Evolutionary conservation across 2,329 filamentous ascomycete species (phyloP).

Genomic region (Venturia effusa): DNA sequence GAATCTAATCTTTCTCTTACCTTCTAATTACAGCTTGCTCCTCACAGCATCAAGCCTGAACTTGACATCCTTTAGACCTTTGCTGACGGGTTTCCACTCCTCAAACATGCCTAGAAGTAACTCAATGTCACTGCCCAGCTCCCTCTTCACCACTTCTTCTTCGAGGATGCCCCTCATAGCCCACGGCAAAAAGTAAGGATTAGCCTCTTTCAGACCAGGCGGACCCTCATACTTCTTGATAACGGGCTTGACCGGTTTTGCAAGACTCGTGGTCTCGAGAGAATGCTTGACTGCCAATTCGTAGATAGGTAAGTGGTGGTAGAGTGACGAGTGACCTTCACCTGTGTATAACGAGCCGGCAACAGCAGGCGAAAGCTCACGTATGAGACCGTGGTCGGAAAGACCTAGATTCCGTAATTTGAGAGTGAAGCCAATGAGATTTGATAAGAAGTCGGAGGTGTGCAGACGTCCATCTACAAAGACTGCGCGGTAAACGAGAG

Average conservation of each 20-base stretch:
- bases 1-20: neutral
- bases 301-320: constrained; percentile 82
- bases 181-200: constrained; percentile 89
- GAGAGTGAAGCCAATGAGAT: constrained; percentile 83
- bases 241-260: constrained; percentile 15
- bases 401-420: constrained; percentile 91
- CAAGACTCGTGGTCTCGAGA: constrained; percentile 28
- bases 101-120: constrained; percentile 82
- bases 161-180: constrained; percentile 89
- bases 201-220: constrained; percentile 38
- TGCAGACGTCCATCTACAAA: constrained; percentile 91
- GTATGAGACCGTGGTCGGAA: constrained; percentile 83
- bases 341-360: constrained; percentile 86
- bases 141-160: constrained; percentile 78
- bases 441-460: constrained; percentile 84
- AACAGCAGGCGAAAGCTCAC: constrained; percentile 77
- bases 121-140: constrained; percentile 65
- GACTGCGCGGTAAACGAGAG: constrained; percentile 89
- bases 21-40: constrained; percentile 51
- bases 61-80: constrained; percentile 90
- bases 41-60: constrained; percentile 85
- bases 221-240: constrained; percentile 31
- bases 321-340: constrained; percentile 86
- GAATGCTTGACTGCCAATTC: constrained; percentile 42
- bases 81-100: constrained; percentile 81